Percentiles rank a stretch among this genome's conserved stretches.
Evolutionary conservation across 2,329 filamentous ascomycete genomes (phyloP).

Genomic region (Epichloe aotearoae): DNA sequence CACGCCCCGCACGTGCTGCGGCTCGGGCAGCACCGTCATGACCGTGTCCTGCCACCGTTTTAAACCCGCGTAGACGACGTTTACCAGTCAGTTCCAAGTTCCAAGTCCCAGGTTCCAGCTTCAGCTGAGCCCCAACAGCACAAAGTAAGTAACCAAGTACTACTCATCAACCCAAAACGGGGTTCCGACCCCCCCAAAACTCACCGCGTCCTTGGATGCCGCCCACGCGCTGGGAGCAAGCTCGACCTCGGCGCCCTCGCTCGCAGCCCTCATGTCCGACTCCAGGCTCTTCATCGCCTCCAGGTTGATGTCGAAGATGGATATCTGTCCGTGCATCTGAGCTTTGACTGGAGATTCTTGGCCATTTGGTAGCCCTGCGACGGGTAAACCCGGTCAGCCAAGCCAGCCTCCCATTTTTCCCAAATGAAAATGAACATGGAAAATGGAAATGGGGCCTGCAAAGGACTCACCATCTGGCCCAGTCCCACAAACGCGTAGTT

Average conservation of each 20-base stretch:
- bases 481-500: slow-evolving; percentile 47
- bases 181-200: slow-evolving; percentile 11
- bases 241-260: slow-evolving; percentile 32
- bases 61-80: no score
- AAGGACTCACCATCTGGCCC: slow-evolving; percentile 44
- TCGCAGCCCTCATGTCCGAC: slow-evolving; percentile 31
- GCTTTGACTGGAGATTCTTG: slow-evolving; percentile 45
- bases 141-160: no score
- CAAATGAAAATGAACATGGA: background rate
- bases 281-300: slow-evolving; percentile 33
- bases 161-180: no score
- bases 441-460: no score
- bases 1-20: slow-evolving; percentile 72
- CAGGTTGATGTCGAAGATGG: slow-evolving; percentile 44
- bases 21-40: slow-evolving; percentile 81
- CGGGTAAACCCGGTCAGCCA: background rate
- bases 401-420: no score
- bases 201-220: slow-evolving; percentile 39
- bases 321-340: slow-evolving; percentile 37
- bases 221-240: slow-evolving; percentile 31
- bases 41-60: slow-evolving; percentile 54
- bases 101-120: no score
- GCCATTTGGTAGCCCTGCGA: slow-evolving; percentile 48
- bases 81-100: no score
- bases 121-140: no score